Conservation (phyloP, 306 rosid genomes). For the Sesbania bispinosa region DNA sequence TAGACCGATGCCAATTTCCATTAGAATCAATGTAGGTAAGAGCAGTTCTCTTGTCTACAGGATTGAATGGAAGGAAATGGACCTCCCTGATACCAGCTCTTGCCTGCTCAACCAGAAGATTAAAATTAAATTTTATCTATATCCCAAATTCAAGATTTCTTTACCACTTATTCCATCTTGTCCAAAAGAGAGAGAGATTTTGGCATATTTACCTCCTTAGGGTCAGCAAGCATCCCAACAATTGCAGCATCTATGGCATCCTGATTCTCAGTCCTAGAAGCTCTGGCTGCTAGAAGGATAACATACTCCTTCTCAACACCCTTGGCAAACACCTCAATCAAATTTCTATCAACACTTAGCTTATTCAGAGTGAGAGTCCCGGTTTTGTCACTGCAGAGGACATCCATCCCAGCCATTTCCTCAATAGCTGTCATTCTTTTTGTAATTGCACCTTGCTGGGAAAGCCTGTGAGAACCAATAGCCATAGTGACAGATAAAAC, state of each 20-base stretch:
- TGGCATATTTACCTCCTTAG: conserved; percentile 66
- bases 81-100: conserved; percentile 85
- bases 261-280: conserved; percentile 92
- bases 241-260: conserved; percentile 98
- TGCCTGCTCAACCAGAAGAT: conserved; percentile 52
- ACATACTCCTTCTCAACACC: conserved; percentile 84
- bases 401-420: conserved; percentile 99
- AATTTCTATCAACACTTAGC: conserved; percentile 72
- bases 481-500: conserved; percentile 99
- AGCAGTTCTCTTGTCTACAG: conserved; percentile 98
- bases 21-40: conserved; percentile 79
- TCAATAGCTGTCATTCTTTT: conserved; percentile 98
- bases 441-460: conserved; percentile 98
- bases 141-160: background rate
- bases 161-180: background rate
- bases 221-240: conserved; percentile 94
- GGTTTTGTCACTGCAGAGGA: conserved; percentile 94
- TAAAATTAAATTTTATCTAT: background rate
- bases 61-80: conserved; percentile 92
- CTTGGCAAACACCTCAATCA: conserved; percentile 81
- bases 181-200: background rate
- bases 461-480: conserved; percentile 92
- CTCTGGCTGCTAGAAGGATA: conserved; percentile 88
- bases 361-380: conserved; percentile 93
- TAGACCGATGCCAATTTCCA: conserved; percentile 84